Evolutionary conservation across 441 rosid species (phyloP), one percentile per base, ranked within the genome.

Genomic region (Gossypium lobatum): DNA sequence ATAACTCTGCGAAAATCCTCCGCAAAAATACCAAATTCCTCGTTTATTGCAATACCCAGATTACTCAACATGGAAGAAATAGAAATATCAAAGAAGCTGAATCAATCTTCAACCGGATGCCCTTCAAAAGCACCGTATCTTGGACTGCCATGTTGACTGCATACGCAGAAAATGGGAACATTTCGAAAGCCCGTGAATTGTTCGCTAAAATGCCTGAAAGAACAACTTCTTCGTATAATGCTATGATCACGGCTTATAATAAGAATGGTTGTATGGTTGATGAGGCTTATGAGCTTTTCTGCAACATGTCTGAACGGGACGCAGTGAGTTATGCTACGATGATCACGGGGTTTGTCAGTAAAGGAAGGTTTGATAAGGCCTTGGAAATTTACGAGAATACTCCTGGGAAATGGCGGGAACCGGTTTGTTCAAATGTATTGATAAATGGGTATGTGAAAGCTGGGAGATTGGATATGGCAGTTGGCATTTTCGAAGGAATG

Each of bases 81-180:
- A 89, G 91, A 3, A 78, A 84, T 34, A 70, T 87, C 50, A 63
- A 77, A 75, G 85, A 79, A 73, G 86, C 92, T 0, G 97, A 90
- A 63, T 78, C 85, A 9, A 77, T 87, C 16, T 90, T 90, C 76
- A 80, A 66, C 21, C 78, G 86, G 2, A 87, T 87, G 92, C 79
- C 89, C 0, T 67, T 72, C 62, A 90, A 84, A 80, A 90, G 17
- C 60, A 73, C 84, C 4, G 80, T 92, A 23, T 85, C 95, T 17
- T 85, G 91, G 86, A 92, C 91, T n/a, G 93, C 92, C 14, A 87
- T 92, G 91, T 83, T 92, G 42, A 81, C 95, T 0, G 95, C 79
- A 0, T 88, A 80, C 3, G 86, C 87, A 0, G 80, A 83, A 50
- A 88, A 90, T 28, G 89, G 93, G 52, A 82, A 81, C 20, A 79